Evolutionary conservation across 2,329 filamentous ascomycete species (phyloP).

Genomic region (Aspergillus melleus): DNA sequence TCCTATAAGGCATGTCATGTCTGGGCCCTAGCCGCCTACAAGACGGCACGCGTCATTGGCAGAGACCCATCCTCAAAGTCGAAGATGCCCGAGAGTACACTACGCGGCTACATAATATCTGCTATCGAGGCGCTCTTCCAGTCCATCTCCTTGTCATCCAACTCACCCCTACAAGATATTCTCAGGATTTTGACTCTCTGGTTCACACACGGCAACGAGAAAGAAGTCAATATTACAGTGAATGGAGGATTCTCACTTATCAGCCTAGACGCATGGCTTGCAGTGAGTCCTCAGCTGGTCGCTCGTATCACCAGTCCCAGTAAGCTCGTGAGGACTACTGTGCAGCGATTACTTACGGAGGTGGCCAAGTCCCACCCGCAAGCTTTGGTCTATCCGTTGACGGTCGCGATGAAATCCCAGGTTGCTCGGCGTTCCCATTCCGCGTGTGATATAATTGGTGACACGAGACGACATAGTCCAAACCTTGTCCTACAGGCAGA

Average conservation of each 20-base stretch:
- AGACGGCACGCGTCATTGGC: slow-evolving; percentile 78
- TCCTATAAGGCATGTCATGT: slow-evolving; percentile 99
- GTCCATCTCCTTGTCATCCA: slow-evolving; percentile 87
- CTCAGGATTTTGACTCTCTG: slow-evolving; percentile 88
- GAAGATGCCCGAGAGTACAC: slow-evolving; percentile 63
- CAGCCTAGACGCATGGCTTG: slow-evolving; percentile 96
- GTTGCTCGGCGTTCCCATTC: slow-evolving; percentile 81
- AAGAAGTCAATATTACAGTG: slow-evolving; percentile 84
- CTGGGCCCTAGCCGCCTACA: slow-evolving; percentile 97
- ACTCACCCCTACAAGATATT: slow-evolving; percentile 93
- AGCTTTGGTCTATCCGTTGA: slow-evolving; percentile 93
- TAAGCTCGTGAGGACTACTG: slow-evolving; percentile 78
- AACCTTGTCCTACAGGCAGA: slow-evolving; percentile 93
- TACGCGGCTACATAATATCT: slow-evolving; percentile 87
- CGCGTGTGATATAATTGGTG: slow-evolving; percentile 93
- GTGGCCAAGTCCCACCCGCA: slow-evolving; percentile 94
- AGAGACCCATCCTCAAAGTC: slow-evolving; percentile 50
- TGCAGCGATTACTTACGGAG: slow-evolving; percentile 88
- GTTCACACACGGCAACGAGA: slow-evolving; percentile 88
- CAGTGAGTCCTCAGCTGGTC: slow-evolving; percentile 96
- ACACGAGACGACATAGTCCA: slow-evolving; percentile 91
- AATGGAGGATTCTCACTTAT: slow-evolving; percentile 88
- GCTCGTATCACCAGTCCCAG: slow-evolving; percentile 84
- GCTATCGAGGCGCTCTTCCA: slow-evolving; percentile 96
- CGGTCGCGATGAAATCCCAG: slow-evolving; percentile 98